A percentile compares a stretch with the other conserved stretches of the same genome.
Evolutionary conservation across 169 alveolate species (phyloP).

Genomic region (Plasmodium vivax): DNA sequence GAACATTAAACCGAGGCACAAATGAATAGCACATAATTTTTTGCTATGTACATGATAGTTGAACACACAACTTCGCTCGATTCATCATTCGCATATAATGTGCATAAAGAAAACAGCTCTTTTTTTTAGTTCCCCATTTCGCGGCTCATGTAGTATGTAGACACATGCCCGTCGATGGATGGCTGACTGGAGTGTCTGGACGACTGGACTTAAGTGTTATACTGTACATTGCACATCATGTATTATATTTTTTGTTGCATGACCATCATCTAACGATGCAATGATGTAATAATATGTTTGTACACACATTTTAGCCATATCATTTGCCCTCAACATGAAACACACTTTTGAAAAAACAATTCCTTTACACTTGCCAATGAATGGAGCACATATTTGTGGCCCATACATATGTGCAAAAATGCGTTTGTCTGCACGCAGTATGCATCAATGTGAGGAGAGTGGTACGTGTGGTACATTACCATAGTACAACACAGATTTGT

Average conservation of each 20-base stretch:
- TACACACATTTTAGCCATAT: not conserved
- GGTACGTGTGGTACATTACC: not conserved
- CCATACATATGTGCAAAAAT: too few species aligned
- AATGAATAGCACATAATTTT: not conserved
- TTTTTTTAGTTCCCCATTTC: not conserved
- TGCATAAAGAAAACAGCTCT: not conserved
- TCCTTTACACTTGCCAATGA: not conserved
- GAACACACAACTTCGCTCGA: not conserved
- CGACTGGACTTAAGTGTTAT: not conserved
- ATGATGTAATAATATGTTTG: not conserved
- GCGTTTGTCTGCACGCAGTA: not conserved
- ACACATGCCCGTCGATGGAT: not conserved
- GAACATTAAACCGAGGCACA: not conserved
- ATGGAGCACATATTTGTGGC: not conserved
- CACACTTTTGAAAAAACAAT: not conserved
- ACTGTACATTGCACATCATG: not conserved
- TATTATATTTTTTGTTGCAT: not conserved
- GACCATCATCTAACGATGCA: not conserved
- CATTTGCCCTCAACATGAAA: not conserved
- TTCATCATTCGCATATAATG: not conserved
- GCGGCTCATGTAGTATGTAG: not conserved
- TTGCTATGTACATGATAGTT: not conserved
- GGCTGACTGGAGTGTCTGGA: not conserved
- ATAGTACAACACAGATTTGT: not conserved
- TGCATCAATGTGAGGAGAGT: not conserved